Conservation (phyloP, 352 stramenopile genomes). For the Phytophthora macrochlamydospora region DNA sequence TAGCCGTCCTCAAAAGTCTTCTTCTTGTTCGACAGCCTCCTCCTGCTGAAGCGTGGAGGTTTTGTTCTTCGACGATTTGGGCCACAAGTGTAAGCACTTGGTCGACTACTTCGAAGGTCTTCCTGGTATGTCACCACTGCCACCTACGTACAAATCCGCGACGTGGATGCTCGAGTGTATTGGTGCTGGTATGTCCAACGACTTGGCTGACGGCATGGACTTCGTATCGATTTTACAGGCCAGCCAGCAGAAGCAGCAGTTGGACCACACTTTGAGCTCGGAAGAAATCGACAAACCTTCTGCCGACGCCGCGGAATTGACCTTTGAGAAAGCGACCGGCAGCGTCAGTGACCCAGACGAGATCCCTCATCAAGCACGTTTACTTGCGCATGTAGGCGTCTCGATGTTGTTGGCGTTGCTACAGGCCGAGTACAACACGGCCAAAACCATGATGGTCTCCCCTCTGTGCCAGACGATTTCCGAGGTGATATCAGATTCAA, state of each 20-base stretch:
- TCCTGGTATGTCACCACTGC: constrained; percentile 42
- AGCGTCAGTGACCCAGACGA: background rate
- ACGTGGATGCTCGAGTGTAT: constrained; percentile 8
- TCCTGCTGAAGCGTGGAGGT: background rate
- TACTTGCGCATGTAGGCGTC: constrained; percentile 60
- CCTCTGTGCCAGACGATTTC: too few species aligned
- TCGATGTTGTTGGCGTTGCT: constrained; percentile 78
- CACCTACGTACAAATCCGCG: constrained; percentile 73
- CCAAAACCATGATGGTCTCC: too few species aligned
- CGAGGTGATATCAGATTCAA: too few species aligned
- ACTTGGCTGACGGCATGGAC: constrained; percentile 17
- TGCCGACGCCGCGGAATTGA: constrained; percentile 13
- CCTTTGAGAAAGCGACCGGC: constrained; percentile 23
- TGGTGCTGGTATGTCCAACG: constrained; percentile 2
- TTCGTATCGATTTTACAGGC: constrained; percentile 29
- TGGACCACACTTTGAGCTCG: constrained; percentile 24
- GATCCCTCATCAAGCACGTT: background rate
- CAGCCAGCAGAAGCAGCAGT: constrained; percentile 17
- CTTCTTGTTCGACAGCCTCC: background rate
- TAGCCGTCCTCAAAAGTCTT: constrained; percentile 73
- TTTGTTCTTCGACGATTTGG: background rate
- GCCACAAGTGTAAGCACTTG: constrained; percentile 25
- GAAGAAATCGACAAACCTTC: constrained; percentile 21
- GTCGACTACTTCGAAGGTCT: constrained; percentile 2
- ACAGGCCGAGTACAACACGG: constrained; percentile 41